Base-by-base conservation (phyloP, 768 basidiomycete species). In the Suillus spraguei region DNA sequence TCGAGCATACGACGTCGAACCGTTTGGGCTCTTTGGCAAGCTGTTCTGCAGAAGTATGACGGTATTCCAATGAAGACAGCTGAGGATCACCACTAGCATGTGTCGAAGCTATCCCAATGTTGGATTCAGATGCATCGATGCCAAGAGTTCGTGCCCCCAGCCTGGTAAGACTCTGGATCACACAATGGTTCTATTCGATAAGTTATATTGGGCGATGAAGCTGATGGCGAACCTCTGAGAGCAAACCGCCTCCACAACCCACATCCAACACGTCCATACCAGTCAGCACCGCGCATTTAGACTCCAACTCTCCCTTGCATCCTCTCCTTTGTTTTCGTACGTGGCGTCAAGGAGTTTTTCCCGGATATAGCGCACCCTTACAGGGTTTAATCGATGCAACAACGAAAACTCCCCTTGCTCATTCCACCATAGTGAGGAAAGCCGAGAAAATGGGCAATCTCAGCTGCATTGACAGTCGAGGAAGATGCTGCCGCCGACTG, bases 381-480 rank as follows among this genome's bases (percentile, higher is more conserved):
- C 83, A 2, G 95, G 95, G 77, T 99, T 99, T 97, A 99, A 98
- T 70, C 87, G 86, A 72, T 99, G 97, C 39, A 99, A 78, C 42
- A 95, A 79, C 4, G 80, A 82, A 72, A 97, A 96, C 74, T 98
- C 96, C 68, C 97, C 96, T 22, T 82, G 85, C 71, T 97, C 94
- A 75, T 96, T 88, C 95, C 96, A 98, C 96, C 96, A 98, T 70
- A 88, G 82, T n/a, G 90, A 87, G 2, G 94, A 93, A 5, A 97
- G 87, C 33, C 84, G 82, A 3, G 95, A 94, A 74, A 97, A 74
- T 94, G 92, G 0, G 90, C 87, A 44, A 97, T 91, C 76, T 98
- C 96, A 60, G 81, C 83, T 0, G 82, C 72, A 72, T 97, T 95
- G 69, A 95, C 83, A 44, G 64, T 74, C 8, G 74, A 63, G 22